Conservation (phyloP, 257 asterid genomes). For the Solanum gracilifrons region DNA sequence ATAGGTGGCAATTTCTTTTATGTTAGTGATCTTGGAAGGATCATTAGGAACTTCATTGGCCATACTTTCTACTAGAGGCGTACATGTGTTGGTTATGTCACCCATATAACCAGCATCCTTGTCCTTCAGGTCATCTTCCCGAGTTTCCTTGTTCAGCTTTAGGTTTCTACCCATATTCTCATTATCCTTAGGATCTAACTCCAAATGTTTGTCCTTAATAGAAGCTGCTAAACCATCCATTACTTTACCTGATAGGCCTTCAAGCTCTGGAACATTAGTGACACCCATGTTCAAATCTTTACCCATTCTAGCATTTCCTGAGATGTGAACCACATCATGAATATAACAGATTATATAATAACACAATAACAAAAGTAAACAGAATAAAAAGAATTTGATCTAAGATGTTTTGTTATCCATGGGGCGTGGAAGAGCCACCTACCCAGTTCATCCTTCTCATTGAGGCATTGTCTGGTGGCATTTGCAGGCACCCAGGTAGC, state of each 20-base stretch:
- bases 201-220: constrained; percentile 1
- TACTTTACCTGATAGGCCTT: constrained; percentile 3
- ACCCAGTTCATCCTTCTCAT: constrained; percentile 20
- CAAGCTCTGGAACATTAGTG: constrained; percentile 8
- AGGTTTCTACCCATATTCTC: constrained; percentile 8
- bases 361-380: background rate
- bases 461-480: constrained; percentile 8
- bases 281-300: constrained; percentile 25
- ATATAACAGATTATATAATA: background rate
- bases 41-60: constrained; percentile 13
- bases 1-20: constrained; percentile 12
- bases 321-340: background rate
- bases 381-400: background rate
- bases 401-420: background rate
- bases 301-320: constrained; percentile 16
- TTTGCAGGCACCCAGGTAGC: constrained; percentile 19
- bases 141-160: constrained; percentile 11
- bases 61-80: constrained; percentile 8
- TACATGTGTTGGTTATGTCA: constrained; percentile 2
- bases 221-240: constrained; percentile 1
- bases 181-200: constrained; percentile 2
- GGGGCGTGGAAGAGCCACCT: background rate
- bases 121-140: constrained; percentile 7
- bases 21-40: constrained; percentile 5
- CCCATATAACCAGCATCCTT: constrained; percentile 12